phyloP scores from a whole-genome alignment of 495 filamentous ascomycete genomes.

The Amniculicola lignicola region DNA sequence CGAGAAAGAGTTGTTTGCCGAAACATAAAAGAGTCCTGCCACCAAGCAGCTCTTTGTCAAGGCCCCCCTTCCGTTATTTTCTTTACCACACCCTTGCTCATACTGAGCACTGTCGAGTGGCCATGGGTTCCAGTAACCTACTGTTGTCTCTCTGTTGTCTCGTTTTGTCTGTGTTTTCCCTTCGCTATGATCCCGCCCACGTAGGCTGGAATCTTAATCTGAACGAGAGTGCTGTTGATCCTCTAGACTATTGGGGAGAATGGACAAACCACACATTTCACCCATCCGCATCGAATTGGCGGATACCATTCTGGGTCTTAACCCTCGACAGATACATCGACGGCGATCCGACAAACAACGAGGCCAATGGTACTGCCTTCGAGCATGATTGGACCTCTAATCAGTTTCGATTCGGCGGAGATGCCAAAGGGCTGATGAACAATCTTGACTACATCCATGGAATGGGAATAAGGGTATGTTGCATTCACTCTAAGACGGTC shows the following conservation, averaged over 20 bases:
- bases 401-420: conserved; percentile 73
- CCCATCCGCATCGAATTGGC: conserved; percentile 64
- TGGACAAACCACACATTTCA: conserved; percentile 56
- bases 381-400: conserved; percentile 67
- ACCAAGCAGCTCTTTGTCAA: neutral
- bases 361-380: conserved; percentile 64
- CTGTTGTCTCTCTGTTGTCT: conserved; percentile 12
- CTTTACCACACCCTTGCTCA: neutral
- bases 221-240: conserved; percentile 54
- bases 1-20: neutral
- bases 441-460: conserved; percentile 72
- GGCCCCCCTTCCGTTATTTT: neutral
- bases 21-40: conserved; percentile 3
- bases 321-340: conserved; percentile 71
- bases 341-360: conserved; percentile 68
- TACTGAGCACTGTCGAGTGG: neutral
- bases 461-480: conserved; percentile 66
- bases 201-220: conserved; percentile 61
- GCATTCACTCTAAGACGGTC: conserved; percentile 11
- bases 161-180: conserved; percentile 33
- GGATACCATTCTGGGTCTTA: conserved; percentile 69
- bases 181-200: conserved; percentile 51
- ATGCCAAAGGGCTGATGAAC: conserved; percentile 61
- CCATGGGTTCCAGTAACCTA: conserved; percentile 8
- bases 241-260: conserved; percentile 60